phyloP scores from a whole-genome alignment of 1,284 basidiomycete species.

The Cutaneotrichosporon daszewskae region DNA sequence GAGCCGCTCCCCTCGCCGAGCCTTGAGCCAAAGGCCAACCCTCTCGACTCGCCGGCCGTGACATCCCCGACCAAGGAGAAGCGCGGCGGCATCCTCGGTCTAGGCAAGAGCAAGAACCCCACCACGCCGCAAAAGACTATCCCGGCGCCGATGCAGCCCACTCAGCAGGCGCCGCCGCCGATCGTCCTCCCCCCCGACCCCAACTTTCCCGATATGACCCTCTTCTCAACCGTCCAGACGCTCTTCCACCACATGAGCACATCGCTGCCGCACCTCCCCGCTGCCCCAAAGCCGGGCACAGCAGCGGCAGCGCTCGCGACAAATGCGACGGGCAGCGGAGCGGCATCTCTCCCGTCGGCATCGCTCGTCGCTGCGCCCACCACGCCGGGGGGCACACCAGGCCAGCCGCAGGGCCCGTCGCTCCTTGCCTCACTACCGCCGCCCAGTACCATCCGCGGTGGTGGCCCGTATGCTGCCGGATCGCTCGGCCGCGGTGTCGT shows the following conservation, averaged over 20 bases:
- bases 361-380: conserved; percentile 13
- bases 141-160: conserved; percentile 3
- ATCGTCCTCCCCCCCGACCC: conserved; percentile 49
- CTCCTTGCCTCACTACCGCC: conserved; percentile 42
- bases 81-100: conserved; percentile 16
- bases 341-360: conserved; percentile 30
- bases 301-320: background rate
- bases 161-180: conserved; percentile 11
- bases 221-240: conserved; percentile 83
- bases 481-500: conserved; percentile 69
- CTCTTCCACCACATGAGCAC: conserved; percentile 70
- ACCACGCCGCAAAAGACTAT: background rate
- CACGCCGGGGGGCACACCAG: background rate
- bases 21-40: conserved; percentile 13
- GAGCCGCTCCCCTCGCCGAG: conserved; percentile 9
- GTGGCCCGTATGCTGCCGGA: conserved; percentile 44
- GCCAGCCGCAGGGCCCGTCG: conserved; percentile 31
- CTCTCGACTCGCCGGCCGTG: conserved; percentile 10
- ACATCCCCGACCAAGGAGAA: conserved; percentile 19
- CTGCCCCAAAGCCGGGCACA: conserved; percentile 27
- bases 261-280: conserved; percentile 43
- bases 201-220: conserved; percentile 61
- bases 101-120: conserved; percentile 11
- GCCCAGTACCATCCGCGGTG: conserved; percentile 40
- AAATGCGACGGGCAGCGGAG: conserved; percentile 12